Conservation (phyloP, 2,329 filamentous ascomycete genomes). For the Sporothrix curviconia region DNA sequence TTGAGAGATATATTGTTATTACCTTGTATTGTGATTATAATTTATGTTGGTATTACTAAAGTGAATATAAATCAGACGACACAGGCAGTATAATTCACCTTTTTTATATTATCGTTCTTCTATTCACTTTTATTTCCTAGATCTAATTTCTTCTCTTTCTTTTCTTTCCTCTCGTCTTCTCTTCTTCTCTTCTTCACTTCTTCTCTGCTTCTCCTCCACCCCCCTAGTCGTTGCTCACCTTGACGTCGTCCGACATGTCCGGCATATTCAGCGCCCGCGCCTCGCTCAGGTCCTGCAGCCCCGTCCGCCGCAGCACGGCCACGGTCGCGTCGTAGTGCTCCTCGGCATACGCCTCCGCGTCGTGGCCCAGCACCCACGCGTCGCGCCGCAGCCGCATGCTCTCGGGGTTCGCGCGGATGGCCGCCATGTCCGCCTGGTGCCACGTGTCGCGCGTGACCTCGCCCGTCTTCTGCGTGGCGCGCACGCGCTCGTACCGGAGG, state of each 20-base stretch:
- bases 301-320: slow-evolving; percentile 14
- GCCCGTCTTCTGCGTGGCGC: slow-evolving; percentile 28
- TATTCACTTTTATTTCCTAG: no score
- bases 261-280: slow-evolving; percentile 16
- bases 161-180: no score
- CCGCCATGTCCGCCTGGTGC: slow-evolving; percentile 27
- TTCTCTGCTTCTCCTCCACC: neutral
- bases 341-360: slow-evolving; percentile 27
- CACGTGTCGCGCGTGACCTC: slow-evolving; percentile 27
- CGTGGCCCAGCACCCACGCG: slow-evolving; percentile 27
- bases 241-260: slow-evolving; percentile 1
- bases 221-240: neutral
- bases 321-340: slow-evolving; percentile 21
- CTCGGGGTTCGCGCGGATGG: slow-evolving; percentile 25
- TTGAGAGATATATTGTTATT: no score
- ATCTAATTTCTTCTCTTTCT: no score
- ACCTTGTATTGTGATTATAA: no score
- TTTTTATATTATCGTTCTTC: no score
- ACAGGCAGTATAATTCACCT: no score
- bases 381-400: slow-evolving; percentile 25
- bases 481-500: slow-evolving; percentile 27
- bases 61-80: no score
- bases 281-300: slow-evolving; percentile 12
- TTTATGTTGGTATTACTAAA: no score
- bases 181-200: no score